phyloP scores from a whole-genome alignment of 2,329 filamentous ascomycete genomes.

The Colletotrichum sp. region DNA sequence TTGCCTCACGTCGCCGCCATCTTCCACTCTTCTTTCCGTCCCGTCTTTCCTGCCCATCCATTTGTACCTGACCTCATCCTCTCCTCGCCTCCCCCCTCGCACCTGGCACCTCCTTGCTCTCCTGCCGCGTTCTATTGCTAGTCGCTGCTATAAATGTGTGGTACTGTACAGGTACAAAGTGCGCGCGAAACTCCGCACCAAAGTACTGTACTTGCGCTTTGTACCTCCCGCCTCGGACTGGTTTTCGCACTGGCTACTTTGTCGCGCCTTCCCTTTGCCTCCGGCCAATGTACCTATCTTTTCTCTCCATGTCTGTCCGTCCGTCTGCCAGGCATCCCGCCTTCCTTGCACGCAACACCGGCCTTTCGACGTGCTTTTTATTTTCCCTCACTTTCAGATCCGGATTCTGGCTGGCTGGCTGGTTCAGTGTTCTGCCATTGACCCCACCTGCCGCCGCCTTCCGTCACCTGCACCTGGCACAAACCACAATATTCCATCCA shows the following conservation, averaged over 20 bases:
- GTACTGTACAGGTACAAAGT: conserved; percentile 45
- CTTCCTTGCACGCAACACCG: neutral
- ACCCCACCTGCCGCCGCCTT: neutral
- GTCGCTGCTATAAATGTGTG: conserved; percentile 26
- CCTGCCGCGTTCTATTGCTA: neutral
- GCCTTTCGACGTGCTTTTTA: conserved; percentile 35
- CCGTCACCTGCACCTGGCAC: neutral
- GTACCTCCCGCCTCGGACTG: conserved; percentile 27
- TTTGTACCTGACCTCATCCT: neutral
- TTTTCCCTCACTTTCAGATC: neutral
- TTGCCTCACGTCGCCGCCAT: neutral
- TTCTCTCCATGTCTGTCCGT: neutral
- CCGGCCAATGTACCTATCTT: neutral
- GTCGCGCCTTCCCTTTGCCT: neutral
- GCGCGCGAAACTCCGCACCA: conserved; percentile 32
- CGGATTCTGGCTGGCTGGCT: neutral
- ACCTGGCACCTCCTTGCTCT: neutral
- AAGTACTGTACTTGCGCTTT: conserved; percentile 40
- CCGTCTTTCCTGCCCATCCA: neutral
- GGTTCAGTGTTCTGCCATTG: neutral
- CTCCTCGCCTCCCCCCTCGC: neutral
- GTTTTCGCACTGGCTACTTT: conserved; percentile 41
- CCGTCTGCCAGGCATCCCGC: neutral
- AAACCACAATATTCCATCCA: neutral
- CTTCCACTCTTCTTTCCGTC: neutral